Percentiles rank a stretch among this genome's conserved stretches.
These are phyloP conservation scores for Allantophomopsis cytisporea DNA, from an alignment of 2,329 filamentous ascomycete genomes.

Conservation along the genomic window DNA sequence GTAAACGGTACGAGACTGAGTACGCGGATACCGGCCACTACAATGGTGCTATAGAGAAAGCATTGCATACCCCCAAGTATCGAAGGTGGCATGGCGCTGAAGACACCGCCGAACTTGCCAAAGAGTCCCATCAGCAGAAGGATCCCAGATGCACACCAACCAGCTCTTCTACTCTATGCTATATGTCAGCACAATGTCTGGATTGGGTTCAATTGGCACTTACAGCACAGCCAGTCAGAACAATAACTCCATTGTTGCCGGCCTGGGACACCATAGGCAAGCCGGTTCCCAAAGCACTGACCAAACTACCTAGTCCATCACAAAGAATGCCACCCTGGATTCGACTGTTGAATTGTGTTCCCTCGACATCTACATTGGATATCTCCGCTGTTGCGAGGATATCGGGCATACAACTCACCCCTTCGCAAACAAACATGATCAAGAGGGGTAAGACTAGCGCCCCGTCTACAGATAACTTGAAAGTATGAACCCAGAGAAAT, in stretches of 20 bases:
- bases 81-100: conserved; percentile 47
- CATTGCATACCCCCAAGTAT: conserved; percentile 37
- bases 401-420: conserved; percentile 43
- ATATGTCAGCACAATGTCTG: conserved; percentile 58
- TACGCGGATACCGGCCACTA: conserved; percentile 52
- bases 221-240: conserved; percentile 52
- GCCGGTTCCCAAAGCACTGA: no score
- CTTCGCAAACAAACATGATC: conserved; percentile 54
- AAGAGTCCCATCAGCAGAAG: conserved; percentile 57
- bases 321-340: conserved; percentile 57
- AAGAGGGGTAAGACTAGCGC: conserved; percentile 52
- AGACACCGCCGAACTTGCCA: conserved; percentile 54
- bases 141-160: conserved; percentile 52
- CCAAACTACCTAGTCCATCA: conserved; percentile 46
- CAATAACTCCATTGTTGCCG: no score
- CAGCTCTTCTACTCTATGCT: conserved; percentile 52
- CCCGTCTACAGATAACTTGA: conserved; percentile 49
- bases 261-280: no score
- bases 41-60: conserved; percentile 54
- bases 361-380: conserved; percentile 38
- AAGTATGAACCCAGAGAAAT: conserved; percentile 61
- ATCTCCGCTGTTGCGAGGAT: conserved; percentile 44
- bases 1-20: conserved; percentile 49
- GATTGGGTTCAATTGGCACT: conserved; percentile 30
- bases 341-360: conserved; percentile 49